phyloP scores from a whole-genome alignment of 2,329 filamentous ascomycete genomes.

The Aspergillus novoparasiticus region DNA sequence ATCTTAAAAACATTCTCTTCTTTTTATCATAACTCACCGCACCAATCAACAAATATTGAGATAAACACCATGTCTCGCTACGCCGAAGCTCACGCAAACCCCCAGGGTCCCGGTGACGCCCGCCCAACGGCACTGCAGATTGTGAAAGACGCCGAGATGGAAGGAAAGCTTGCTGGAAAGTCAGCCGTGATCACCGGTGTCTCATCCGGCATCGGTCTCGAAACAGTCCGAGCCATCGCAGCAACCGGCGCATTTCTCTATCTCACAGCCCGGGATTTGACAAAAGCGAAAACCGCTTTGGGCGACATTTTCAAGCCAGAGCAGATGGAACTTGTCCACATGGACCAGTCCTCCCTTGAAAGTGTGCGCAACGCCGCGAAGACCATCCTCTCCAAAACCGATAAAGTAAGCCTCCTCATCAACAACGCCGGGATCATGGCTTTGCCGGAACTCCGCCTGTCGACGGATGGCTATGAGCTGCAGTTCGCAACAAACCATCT shows the following conservation, averaged over 20 bases:
- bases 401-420: slow-evolving; percentile 34
- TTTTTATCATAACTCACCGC: neutral
- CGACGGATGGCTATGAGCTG: slow-evolving; percentile 44
- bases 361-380: slow-evolving; percentile 4
- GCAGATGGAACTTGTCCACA: slow-evolving; percentile 18
- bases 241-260: slow-evolving; percentile 38
- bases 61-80: slow-evolving; percentile 25
- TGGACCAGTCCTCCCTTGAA: neutral
- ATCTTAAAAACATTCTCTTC: neutral
- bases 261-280: slow-evolving; percentile 37
- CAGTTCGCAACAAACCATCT: slow-evolving; percentile 59
- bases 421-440: slow-evolving; percentile 51
- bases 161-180: slow-evolving; percentile 17
- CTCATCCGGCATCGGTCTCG: slow-evolving; percentile 45
- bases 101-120: slow-evolving; percentile 23
- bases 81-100: slow-evolving; percentile 21
- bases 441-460: slow-evolving; percentile 34
- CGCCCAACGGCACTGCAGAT: slow-evolving; percentile 42
- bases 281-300: slow-evolving; percentile 34
- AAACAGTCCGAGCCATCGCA: slow-evolving; percentile 49
- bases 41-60: neutral
- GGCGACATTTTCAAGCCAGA: slow-evolving; percentile 7
- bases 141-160: slow-evolving; percentile 24
- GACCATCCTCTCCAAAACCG: slow-evolving; percentile 12
- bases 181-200: slow-evolving; percentile 16